Percentiles rank a stretch among this genome's conserved stretches.
Conservation (phyloP, 2,329 filamentous ascomycete genomes). For the Fusarium sp. region DNA sequence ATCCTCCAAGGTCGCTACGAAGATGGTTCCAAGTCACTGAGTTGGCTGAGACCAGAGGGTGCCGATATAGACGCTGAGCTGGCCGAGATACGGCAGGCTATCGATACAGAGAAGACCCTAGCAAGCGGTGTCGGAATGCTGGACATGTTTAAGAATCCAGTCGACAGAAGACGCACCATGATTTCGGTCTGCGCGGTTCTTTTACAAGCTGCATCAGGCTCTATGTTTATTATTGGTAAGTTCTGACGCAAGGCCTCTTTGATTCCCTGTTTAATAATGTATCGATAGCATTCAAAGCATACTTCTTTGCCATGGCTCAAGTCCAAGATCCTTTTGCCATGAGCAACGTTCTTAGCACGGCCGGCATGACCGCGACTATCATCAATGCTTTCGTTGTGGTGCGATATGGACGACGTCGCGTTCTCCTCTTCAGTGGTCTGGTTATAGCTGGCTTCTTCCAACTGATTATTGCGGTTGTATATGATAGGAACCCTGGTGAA, state of each 20-base stretch:
- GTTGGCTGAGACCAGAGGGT: slow-evolving; percentile 25
- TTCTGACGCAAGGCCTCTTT: rapidly evolving
- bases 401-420: slow-evolving; percentile 32
- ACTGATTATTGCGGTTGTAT: slow-evolving; percentile 35
- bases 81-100: slow-evolving; percentile 28
- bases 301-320: slow-evolving; percentile 42
- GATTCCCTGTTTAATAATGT: rapidly evolving
- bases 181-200: slow-evolving; percentile 33
- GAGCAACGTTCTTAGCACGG: slow-evolving; percentile 41
- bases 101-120: slow-evolving; percentile 24
- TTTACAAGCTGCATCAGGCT: slow-evolving; percentile 37
- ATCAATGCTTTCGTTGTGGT: slow-evolving; percentile 38
- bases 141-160: slow-evolving; percentile 37
- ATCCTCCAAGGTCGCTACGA: slow-evolving; percentile 37
- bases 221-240: slow-evolving; percentile 43
- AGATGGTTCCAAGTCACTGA: slow-evolving; percentile 28
- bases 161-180: slow-evolving; percentile 33
- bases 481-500: slow-evolving; percentile 31
- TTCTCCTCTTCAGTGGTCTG: slow-evolving; percentile 23
- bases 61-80: slow-evolving; percentile 28
- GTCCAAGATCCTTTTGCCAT: slow-evolving; percentile 40
- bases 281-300: slow-evolving; percentile 37
- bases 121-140: slow-evolving; percentile 22
- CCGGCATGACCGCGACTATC: slow-evolving; percentile 37
- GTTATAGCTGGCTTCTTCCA: slow-evolving; percentile 32